Percentiles rank a stretch among this genome's conserved stretches.
Evolutionary conservation across 2,329 filamentous ascomycete genomes (phyloP).

Genomic region (Dactylellina sp.): DNA sequence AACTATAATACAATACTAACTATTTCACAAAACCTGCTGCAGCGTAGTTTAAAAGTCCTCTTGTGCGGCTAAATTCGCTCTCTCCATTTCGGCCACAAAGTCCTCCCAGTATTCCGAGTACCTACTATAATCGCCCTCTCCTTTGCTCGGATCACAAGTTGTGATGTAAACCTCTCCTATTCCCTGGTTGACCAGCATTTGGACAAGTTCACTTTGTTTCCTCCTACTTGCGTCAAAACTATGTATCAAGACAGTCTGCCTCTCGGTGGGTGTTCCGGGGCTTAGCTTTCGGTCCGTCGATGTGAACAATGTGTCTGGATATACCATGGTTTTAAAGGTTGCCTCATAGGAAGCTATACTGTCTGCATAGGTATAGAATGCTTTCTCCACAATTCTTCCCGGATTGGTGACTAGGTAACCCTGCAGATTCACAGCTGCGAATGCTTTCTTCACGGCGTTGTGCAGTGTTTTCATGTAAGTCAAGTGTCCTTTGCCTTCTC

Average conservation of each 20-base stretch:
- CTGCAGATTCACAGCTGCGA: conserved; percentile 22
- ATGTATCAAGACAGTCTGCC: conserved; percentile 45
- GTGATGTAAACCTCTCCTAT: conserved; percentile 51
- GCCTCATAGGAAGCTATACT: conserved; percentile 49
- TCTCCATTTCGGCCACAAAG: conserved; percentile 48
- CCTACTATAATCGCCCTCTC: conserved; percentile 44
- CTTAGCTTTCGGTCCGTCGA: conserved; percentile 35
- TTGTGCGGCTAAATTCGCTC: conserved; percentile 28
- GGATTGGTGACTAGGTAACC: conserved; percentile 47
- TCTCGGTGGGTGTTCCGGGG: conserved; percentile 14
- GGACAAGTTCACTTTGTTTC: conserved; percentile 43
- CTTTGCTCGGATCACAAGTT: conserved; percentile 46
- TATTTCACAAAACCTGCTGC: too few species aligned
- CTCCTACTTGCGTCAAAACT: conserved; percentile 48
- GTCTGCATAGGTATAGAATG: conserved; percentile 44
- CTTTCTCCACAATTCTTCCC: conserved; percentile 36
- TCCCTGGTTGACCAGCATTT: conserved; percentile 41
- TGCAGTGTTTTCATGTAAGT: conserved; percentile 32
- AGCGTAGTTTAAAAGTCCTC: neutral
- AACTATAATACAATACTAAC: too few species aligned
- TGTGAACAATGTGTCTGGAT: conserved; percentile 49
- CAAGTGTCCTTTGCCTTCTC: conserved; percentile 29
- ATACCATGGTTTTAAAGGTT: conserved; percentile 45
- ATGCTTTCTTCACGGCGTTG: conserved; percentile 20
- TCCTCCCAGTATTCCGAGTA: conserved; percentile 54